These are phyloP conservation scores for Saprolegnia parasitica DNA, from an alignment of 352 stramenopile genomes.

Conservation along the genomic window DNA sequence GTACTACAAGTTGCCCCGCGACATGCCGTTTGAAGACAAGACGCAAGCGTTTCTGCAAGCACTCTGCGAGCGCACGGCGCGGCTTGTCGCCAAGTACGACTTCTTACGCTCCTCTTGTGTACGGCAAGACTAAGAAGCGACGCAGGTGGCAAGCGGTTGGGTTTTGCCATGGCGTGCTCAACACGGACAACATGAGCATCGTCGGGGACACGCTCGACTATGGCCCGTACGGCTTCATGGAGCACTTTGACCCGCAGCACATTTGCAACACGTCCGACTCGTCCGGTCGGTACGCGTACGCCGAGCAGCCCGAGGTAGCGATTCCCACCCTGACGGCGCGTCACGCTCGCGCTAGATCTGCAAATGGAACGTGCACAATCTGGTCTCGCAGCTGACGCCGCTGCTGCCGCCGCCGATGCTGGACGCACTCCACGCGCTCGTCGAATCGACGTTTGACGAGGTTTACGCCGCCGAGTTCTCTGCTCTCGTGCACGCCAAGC, in stretches of 20 bases:
- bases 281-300: conserved; percentile 73
- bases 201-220: conserved; percentile 90
- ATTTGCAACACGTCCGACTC: conserved; percentile 82
- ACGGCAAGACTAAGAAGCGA: neutral
- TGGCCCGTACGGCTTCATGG: conserved; percentile 90
- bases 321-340: neutral
- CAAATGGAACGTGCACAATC: conserved; percentile 76
- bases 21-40: conserved; percentile 17
- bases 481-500: conserved; percentile 54
- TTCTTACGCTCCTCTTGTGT: neutral
- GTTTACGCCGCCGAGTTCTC: conserved; percentile 57
- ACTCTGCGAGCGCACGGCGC: conserved; percentile 65
- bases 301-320: conserved; percentile 53
- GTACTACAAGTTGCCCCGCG: conserved; percentile 4
- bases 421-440: conserved; percentile 32
- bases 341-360: conserved; percentile 42
- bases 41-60: conserved; percentile 50
- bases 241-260: conserved; percentile 81
- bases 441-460: conserved; percentile 45
- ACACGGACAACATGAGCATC: conserved; percentile 92
- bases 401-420: neutral
- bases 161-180: conserved; percentile 90
- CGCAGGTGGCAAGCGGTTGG: conserved; percentile 66
- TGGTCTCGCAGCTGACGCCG: conserved; percentile 51
- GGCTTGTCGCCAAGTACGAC: conserved; percentile 67